phyloP scores from a whole-genome alignment of 1,284 basidiomycete genomes.

The Boletellus sp. region DNA sequence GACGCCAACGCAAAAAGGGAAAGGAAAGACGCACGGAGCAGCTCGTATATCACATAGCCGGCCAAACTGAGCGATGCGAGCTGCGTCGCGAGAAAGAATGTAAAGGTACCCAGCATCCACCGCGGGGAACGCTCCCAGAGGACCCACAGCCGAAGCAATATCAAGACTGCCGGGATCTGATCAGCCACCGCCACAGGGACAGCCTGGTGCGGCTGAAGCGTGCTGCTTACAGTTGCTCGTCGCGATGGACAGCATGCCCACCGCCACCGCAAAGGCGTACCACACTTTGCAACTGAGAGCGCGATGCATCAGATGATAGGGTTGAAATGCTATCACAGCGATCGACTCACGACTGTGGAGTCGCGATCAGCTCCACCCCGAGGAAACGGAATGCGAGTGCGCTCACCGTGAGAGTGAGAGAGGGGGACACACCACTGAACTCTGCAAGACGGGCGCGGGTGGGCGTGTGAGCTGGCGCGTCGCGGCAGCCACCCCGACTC shows the following conservation, averaged over 20 bases:
- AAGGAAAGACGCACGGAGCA: constrained; percentile 31
- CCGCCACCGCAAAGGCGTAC: constrained; percentile 30
- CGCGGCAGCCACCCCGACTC: constrained; percentile 1
- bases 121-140: constrained; percentile 37
- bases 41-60: constrained; percentile 27
- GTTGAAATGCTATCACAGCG: neutral
- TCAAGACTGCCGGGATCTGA: constrained; percentile 24
- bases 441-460: constrained; percentile 12
- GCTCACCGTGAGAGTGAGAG: constrained; percentile 20
- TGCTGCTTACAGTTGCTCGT: constrained; percentile 37
- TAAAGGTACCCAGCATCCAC: constrained; percentile 36
- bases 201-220: neutral
- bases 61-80: constrained; percentile 26
- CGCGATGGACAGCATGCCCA: constrained; percentile 38
- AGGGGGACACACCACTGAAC: constrained; percentile 20
- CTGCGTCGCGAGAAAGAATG: constrained; percentile 34
- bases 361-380: neutral
- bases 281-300: constrained; percentile 35
- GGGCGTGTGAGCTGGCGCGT: neutral
- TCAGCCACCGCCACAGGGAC: neutral
- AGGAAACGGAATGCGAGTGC: neutral
- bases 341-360: constrained; percentile 16
- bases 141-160: constrained; percentile 43
- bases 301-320: constrained; percentile 2
- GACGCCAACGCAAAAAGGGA: neutral